Conservation (phyloP, 139 green algal species). For the Haematococcus lacustris region DNA sequence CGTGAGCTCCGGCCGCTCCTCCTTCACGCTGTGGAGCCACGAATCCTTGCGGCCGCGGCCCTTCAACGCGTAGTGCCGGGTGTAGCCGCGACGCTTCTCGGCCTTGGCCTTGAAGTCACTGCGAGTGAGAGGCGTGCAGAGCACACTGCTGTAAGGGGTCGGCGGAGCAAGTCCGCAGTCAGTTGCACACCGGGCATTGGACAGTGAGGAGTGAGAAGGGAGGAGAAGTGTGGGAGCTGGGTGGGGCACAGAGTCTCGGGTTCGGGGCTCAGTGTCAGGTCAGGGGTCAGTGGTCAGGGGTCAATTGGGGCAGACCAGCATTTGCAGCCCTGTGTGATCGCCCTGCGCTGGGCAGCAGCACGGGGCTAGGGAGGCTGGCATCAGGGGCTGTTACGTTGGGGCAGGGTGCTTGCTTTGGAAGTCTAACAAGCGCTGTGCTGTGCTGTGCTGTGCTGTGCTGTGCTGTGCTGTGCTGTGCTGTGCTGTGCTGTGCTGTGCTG, state of each 20-base stretch:
- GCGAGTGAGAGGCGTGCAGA: constrained; percentile 2
- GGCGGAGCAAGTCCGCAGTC: not conserved
- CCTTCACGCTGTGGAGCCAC: constrained; percentile 27
- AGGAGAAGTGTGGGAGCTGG: not conserved
- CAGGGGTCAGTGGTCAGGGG: not conserved
- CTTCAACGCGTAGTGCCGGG: constrained; percentile 50
- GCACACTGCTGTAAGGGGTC: not conserved
- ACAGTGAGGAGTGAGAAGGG: not conserved
- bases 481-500: not conserved
- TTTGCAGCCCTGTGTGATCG: not conserved
- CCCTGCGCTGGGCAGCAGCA: no score
- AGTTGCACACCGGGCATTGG: not conserved
- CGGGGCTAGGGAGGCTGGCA: no score
- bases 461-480: not conserved
- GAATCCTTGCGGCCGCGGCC: constrained; percentile 44
- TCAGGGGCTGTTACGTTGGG: no score
- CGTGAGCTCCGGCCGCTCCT: constrained; percentile 10
- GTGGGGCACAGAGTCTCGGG: not conserved
- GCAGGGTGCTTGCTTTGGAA: no score
- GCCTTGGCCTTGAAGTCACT: constrained; percentile 43
- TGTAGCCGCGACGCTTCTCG: constrained; percentile 36
- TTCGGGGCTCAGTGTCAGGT: no score
- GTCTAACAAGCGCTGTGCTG: no score
- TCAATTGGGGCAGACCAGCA: not conserved
- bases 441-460: no score